Evolutionary conservation across 2,329 filamentous ascomycete genomes (phyloP).

Genomic region (Orbilia quercus): DNA sequence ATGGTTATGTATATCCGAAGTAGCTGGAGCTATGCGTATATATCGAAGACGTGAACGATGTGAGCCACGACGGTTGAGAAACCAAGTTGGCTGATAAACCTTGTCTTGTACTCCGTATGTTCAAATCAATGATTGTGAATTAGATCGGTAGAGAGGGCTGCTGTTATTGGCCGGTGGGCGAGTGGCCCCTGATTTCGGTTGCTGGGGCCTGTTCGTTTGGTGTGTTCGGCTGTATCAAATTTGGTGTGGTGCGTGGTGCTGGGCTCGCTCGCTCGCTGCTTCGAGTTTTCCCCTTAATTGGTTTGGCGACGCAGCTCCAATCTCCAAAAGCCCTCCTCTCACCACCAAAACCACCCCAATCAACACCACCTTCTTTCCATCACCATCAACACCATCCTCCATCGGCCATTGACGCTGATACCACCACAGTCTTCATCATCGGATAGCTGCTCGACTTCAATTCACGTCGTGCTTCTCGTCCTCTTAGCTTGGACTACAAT

Average conservation of each 20-base stretch:
- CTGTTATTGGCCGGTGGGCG: constrained; percentile 40
- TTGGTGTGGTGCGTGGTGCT: constrained; percentile 43
- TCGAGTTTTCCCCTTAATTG: constrained; percentile 55
- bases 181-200: constrained; percentile 54
- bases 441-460: constrained; percentile 22
- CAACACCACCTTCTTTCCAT: constrained; percentile 56
- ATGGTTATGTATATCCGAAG: background rate
- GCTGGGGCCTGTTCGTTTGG: constrained; percentile 40
- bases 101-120: too few species aligned
- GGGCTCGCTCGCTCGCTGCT: constrained; percentile 24
- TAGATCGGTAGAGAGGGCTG: background rate
- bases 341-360: constrained; percentile 20
- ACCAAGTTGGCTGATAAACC: constrained; percentile 1
- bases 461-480: constrained; percentile 55
- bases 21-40: constrained; percentile 1
- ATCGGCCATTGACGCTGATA: constrained; percentile 39
- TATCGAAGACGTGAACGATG: background rate
- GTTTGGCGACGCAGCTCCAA: constrained; percentile 56
- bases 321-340: constrained; percentile 52
- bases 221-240: constrained; percentile 43
- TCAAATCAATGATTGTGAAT: background rate
- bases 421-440: constrained; percentile 22
- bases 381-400: constrained; percentile 41
- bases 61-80: background rate
- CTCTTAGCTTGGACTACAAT: constrained; percentile 30